These are phyloP conservation scores for Kluyveromyces dobzhanskii DNA, from an alignment of 805 yeast genomes.

Conservation along the genomic window DNA sequence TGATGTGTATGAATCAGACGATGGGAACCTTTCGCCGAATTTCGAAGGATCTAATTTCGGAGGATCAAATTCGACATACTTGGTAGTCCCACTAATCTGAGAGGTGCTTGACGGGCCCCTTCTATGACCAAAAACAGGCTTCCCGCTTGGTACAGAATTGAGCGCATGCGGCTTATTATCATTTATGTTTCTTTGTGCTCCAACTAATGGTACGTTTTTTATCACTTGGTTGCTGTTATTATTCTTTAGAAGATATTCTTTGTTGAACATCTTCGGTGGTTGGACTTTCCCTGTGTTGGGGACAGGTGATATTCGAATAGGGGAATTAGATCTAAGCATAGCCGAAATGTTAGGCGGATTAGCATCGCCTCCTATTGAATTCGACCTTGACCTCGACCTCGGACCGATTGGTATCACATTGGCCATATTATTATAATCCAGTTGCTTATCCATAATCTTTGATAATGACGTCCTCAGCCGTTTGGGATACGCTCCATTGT, in stretches of 20 bases:
- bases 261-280: slow-evolving; percentile 5
- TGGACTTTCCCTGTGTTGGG: not conserved
- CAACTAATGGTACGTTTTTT: not conserved
- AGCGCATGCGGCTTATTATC: not conserved
- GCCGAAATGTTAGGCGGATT: slow-evolving; percentile 15
- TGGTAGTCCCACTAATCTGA: slow-evolving; percentile 1
- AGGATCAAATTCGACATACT: not conserved
- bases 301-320: slow-evolving; percentile 12
- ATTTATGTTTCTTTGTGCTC: not conserved
- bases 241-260: slow-evolving; percentile 4
- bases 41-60: not conserved
- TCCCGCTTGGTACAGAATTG: not conserved
- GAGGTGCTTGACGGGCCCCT: slow-evolving; percentile 9
- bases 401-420: slow-evolving; percentile 2
- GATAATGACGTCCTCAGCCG: slow-evolving; percentile 27
- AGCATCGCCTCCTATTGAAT: slow-evolving; percentile 8
- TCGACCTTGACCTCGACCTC: slow-evolving; percentile 1
- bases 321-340: slow-evolving; percentile 22
- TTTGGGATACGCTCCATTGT: slow-evolving; percentile 11
- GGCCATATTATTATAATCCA: slow-evolving; percentile 1
- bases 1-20: slow-evolving; percentile 3
- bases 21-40: not conserved
- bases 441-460: slow-evolving; percentile 19
- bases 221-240: slow-evolving; percentile 3
- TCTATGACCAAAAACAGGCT: not conserved